Base-by-base conservation (phyloP, 805 yeast species). In the Monosporozyma servazzii region DNA sequence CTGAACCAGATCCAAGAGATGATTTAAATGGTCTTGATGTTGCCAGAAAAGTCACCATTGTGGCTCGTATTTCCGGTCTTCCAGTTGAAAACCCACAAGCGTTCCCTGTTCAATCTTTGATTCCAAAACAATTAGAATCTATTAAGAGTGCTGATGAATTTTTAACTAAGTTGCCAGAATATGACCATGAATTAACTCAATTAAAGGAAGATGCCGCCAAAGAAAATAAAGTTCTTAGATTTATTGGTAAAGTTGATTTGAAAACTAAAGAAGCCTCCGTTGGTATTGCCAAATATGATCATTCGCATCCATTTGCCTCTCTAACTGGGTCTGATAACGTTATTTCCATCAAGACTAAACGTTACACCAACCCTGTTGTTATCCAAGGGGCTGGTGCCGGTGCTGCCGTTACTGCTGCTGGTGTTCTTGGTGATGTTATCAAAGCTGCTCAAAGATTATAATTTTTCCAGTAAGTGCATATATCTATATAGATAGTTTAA, bases 1-100 rank as follows among this genome's bases (percentile, higher is more conserved):
- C 97, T 42, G 99, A 93, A 73, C 99, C 99, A 48, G 99, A 93
- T 70, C 99, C 99, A 70, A 84, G 99, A 73, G 99, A 93, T 69
- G 99, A 93, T 68, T 80, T 93, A 70, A 93, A 91, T 70, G 99
- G 99, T 50, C 78, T 93, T 67, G 99, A 93, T 66, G 96, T 93
- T 54, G 99, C 99, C 44, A 85, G 99, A 78, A 93, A 93, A 71
- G 96, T 93, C 30, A 89, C 99, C 25, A 93, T 93, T 58, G 79
- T 93, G 56, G 96, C 96, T 46, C 86, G 99, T 76, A 78, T 93
- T 50, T 77, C 96, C 15, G 99, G 99, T 2, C 77, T 86, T 50
- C 73, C 80, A 53, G 87, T 93, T 39, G 85, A 84, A 66, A 84
- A 93, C 11, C 95, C 98, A 60, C 78, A 89, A 39, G 81, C 96